A percentile compares a stretch with the other conserved stretches of the same genome.
These are phyloP conservation scores for Emericellopsis atlantica DNA, from an alignment of 2,329 filamentous ascomycete genomes.

Conservation along the genomic window DNA sequence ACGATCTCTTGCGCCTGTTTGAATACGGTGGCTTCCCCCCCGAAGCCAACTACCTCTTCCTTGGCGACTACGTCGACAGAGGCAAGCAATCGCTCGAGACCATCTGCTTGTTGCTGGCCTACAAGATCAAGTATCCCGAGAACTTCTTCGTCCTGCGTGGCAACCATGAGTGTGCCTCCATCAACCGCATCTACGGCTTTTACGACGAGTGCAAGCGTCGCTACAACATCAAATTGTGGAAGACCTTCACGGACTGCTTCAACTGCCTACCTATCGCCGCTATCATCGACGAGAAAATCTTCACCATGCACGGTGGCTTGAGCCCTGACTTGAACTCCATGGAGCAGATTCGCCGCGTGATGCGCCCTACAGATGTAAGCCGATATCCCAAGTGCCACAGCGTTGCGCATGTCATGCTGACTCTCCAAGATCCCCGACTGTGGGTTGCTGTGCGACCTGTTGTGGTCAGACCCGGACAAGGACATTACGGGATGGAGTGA, in stretches of 20 bases:
- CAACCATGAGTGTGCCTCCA: slow-evolving; percentile 97
- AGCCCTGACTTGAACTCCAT: slow-evolving; percentile 97
- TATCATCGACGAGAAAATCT: slow-evolving; percentile 99
- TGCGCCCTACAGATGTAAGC: slow-evolving; percentile 97
- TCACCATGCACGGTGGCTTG: slow-evolving; percentile 97
- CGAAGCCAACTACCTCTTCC: slow-evolving; percentile 98
- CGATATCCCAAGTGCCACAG: slow-evolving; percentile 8
- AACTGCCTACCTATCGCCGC: slow-evolving; percentile 97
- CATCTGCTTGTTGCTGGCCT: slow-evolving; percentile 89
- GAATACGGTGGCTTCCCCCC: slow-evolving; percentile 98
- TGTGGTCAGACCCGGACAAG: slow-evolving; percentile 99
- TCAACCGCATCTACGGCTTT: slow-evolving; percentile 99
- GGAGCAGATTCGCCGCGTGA: slow-evolving; percentile 98
- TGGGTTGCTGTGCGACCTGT: slow-evolving; percentile 88
- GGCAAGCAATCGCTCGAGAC: slow-evolving; percentile 99
- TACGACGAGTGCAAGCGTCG: slow-evolving; percentile 99
- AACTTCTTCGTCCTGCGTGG: slow-evolving; percentile 99
- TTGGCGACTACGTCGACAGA: slow-evolving; percentile 96
- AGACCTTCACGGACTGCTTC: slow-evolving; percentile 99
- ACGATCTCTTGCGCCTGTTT: slow-evolving; percentile 91
- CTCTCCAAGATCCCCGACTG: slow-evolving; percentile 79
- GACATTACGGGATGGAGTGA: slow-evolving; percentile 99
- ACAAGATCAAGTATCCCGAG: slow-evolving; percentile 99
- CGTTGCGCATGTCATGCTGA: slow-evolving; percentile 10
- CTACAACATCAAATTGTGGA: slow-evolving; percentile 99